Conservation (phyloP, 805 yeast species). For the Grigorovia jiainica region DNA sequence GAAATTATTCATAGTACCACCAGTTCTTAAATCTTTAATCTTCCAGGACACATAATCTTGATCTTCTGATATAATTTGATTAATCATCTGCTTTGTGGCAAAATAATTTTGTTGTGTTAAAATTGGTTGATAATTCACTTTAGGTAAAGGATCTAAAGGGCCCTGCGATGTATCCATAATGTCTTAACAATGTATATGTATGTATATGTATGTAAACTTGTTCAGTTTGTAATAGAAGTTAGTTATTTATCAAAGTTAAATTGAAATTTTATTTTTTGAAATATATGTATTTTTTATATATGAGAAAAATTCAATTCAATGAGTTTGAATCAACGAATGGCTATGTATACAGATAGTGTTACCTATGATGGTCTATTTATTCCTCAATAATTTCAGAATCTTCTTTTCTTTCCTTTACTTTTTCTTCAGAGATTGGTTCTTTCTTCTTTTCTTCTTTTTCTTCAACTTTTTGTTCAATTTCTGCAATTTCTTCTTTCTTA, state of each 20-base stretch:
- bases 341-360: too few relatives aligned
- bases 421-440: not conserved
- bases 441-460: slow-evolving; percentile 3
- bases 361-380: too few relatives aligned
- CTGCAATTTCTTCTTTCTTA: not conserved
- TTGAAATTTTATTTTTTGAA: too few relatives aligned
- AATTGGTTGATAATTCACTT: slow-evolving; percentile 21
- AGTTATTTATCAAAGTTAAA: not conserved
- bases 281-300: too few relatives aligned
- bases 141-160: slow-evolving; percentile 25
- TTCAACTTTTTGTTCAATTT: not conserved
- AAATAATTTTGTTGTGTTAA: slow-evolving; percentile 23
- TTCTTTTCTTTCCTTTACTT: too few relatives aligned
- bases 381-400: too few relatives aligned
- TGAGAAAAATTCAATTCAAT: too few relatives aligned
- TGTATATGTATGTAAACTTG: not conserved
- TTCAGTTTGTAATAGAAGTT: too few relatives aligned
- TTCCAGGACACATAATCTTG: slow-evolving; percentile 29
- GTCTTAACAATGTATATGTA: too few relatives aligned
- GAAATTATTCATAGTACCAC: slow-evolving; percentile 24
- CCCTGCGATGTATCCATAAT: slow-evolving; percentile 22
- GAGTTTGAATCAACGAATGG: too few relatives aligned
- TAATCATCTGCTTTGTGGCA: slow-evolving; percentile 25
- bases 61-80: slow-evolving; percentile 27
- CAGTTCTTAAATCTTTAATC: slow-evolving; percentile 22